phyloP scores from a whole-genome alignment of 768 basidiomycete species.

The Jaapia argillacea region DNA sequence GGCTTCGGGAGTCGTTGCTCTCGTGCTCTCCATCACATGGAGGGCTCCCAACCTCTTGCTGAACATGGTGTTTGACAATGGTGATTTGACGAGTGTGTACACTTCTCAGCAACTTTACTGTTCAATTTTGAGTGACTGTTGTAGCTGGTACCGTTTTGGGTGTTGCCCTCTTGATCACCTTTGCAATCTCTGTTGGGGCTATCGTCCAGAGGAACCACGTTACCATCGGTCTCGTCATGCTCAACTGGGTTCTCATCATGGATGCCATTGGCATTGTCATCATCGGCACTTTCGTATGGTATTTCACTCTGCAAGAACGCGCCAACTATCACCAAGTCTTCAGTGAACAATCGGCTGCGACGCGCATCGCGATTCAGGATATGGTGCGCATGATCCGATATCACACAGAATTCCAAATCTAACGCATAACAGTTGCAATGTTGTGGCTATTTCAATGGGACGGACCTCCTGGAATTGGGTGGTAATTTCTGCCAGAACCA shows the following conservation, averaged over 20 bases:
- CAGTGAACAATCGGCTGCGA: constrained; percentile 30
- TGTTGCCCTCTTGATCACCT: constrained; percentile 54
- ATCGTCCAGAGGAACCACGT: constrained; percentile 62
- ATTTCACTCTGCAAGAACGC: constrained; percentile 66
- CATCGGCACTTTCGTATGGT: constrained; percentile 73
- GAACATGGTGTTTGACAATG: constrained; percentile 55
- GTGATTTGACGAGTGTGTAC: constrained; percentile 50
- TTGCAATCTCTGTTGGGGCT: constrained; percentile 60
- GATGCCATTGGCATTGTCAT: constrained; percentile 52
- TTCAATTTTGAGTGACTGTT: constrained; percentile 1
- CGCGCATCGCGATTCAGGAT: constrained; percentile 59
- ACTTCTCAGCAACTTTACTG: neutral
- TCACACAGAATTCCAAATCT: too few species aligned
- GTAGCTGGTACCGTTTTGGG: constrained; percentile 68
- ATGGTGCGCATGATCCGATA: constrained; percentile 43
- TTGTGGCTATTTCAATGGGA: constrained; percentile 78
- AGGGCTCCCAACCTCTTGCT: constrained; percentile 55
- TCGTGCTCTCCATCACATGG: constrained; percentile 68
- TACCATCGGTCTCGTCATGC: constrained; percentile 57
- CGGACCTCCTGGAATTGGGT: constrained; percentile 47
- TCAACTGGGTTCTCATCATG: constrained; percentile 65
- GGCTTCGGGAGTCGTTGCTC: constrained; percentile 52
- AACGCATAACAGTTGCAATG: constrained; percentile 67
- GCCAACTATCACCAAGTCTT: constrained; percentile 56
- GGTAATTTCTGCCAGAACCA: constrained; percentile 46